phyloP scores from a whole-genome alignment of 495 filamentous ascomycete genomes.

The Neurospora sp. region DNA sequence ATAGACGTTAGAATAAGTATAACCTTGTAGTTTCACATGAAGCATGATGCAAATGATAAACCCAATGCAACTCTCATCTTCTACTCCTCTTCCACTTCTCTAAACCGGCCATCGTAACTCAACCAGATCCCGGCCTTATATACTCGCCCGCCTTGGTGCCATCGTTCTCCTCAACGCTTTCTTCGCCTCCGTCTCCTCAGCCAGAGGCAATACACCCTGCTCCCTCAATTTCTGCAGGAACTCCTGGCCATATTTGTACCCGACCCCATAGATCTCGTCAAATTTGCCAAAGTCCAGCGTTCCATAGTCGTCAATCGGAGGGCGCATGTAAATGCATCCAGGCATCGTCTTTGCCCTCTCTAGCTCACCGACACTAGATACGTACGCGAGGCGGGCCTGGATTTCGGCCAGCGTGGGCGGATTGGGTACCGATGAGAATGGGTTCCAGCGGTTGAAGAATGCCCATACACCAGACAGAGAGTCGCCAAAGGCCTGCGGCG shows the following conservation, averaged over 20 bases:
- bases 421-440: slow-evolving; percentile 75
- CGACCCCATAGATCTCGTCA: slow-evolving; percentile 87
- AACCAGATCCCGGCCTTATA: slow-evolving; percentile 31
- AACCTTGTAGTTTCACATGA: not conserved
- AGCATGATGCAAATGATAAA: not conserved
- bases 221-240: slow-evolving; percentile 65
- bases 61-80: not conserved
- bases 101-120: not conserved
- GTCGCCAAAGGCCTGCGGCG: slow-evolving; percentile 84
- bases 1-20: not conserved
- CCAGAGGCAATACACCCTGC: slow-evolving; percentile 58
- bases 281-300: slow-evolving; percentile 96
- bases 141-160: slow-evolving; percentile 87
- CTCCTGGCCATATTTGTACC: slow-evolving; percentile 73
- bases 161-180: slow-evolving; percentile 82
- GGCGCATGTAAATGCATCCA: slow-evolving; percentile 90
- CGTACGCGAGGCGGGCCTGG: slow-evolving; percentile 88
- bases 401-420: slow-evolving; percentile 94
- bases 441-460: slow-evolving; percentile 91
- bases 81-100: not conserved
- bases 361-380: slow-evolving; percentile 82
- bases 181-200: slow-evolving; percentile 74
- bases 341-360: slow-evolving; percentile 81
- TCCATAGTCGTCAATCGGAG: slow-evolving; percentile 85
- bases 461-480: slow-evolving; percentile 94